Conservation (phyloP, 306 rosid genomes). For the Quercus berberidifolia region DNA sequence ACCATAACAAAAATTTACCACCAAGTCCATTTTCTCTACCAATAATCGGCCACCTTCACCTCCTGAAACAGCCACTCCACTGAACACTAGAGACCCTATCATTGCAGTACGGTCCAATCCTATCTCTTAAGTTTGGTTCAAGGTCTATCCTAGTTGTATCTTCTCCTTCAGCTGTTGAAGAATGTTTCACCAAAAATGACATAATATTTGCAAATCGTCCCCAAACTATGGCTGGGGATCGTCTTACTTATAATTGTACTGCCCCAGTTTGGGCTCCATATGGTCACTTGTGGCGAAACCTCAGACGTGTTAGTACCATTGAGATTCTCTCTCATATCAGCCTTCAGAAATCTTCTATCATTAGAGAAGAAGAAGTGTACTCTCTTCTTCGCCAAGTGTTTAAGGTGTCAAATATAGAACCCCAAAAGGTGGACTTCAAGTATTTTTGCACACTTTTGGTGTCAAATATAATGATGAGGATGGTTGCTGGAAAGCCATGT, state of each 20-base stretch:
- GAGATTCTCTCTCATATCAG: conserved; percentile 25
- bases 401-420: neutral
- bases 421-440: neutral
- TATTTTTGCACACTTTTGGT: neutral
- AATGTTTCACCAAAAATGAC: conserved; percentile 37
- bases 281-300: conserved; percentile 30
- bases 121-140: conserved; percentile 26
- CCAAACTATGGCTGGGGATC: conserved; percentile 15
- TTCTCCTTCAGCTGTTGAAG: conserved; percentile 35
- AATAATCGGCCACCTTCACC: conserved; percentile 44
- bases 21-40: conserved; percentile 44
- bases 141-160: conserved; percentile 36
- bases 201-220: conserved; percentile 45
- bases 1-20: conserved; percentile 18
- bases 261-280: conserved; percentile 2
- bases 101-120: conserved; percentile 17
- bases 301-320: conserved; percentile 3
- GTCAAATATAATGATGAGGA: conserved; percentile 27
- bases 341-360: conserved; percentile 2
- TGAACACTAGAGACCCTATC: conserved; percentile 17
- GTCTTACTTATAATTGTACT: conserved; percentile 16
- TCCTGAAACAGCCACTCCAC: conserved; percentile 26
- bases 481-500: conserved; percentile 29
- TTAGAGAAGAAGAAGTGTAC: conserved; percentile 19
- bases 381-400: conserved; percentile 11